Evolutionary conservation across 345 rosid species (phyloP).

Genomic region (Eucalyptus sp.): DNA sequence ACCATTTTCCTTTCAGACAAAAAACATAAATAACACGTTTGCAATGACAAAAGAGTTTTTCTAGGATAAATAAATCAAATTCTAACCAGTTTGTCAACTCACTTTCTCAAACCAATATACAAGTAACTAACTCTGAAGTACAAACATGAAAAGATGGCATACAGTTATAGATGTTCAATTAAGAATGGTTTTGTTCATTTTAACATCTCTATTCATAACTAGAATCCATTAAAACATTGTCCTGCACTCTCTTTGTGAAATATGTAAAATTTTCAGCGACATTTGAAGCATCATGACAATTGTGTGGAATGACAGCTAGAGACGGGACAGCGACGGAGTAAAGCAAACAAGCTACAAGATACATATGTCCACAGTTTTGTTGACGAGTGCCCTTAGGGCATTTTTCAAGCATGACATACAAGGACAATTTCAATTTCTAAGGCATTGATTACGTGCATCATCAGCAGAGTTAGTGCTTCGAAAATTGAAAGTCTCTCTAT

Average conservation of each 20-base stretch:
- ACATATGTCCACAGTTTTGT: not conserved
- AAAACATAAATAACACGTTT: not conserved
- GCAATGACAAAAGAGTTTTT: not conserved
- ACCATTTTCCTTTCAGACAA: not conserved
- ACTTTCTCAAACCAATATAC: not conserved
- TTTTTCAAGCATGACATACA: not conserved
- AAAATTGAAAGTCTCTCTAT: not conserved
- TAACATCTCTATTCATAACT: not conserved
- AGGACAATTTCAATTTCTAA: not conserved
- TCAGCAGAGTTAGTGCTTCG: not conserved
- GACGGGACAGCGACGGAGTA: not conserved
- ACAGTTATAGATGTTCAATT: not conserved
- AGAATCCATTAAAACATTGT: not conserved
- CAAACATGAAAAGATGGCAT: not conserved
- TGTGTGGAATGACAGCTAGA: not conserved
- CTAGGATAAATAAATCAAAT: not conserved
- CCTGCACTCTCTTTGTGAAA: not conserved
- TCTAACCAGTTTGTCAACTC: not conserved
- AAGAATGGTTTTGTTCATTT: not conserved
- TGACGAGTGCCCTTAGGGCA: not conserved
- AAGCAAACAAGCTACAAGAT: not conserved
- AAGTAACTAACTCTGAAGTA: not conserved
- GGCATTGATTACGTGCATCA: not conserved
- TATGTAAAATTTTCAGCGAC: not conserved
- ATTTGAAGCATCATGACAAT: not conserved